Evolutionary conservation across 2,329 filamentous ascomycete species (phyloP).

Genomic region (Alternaria solani): DNA sequence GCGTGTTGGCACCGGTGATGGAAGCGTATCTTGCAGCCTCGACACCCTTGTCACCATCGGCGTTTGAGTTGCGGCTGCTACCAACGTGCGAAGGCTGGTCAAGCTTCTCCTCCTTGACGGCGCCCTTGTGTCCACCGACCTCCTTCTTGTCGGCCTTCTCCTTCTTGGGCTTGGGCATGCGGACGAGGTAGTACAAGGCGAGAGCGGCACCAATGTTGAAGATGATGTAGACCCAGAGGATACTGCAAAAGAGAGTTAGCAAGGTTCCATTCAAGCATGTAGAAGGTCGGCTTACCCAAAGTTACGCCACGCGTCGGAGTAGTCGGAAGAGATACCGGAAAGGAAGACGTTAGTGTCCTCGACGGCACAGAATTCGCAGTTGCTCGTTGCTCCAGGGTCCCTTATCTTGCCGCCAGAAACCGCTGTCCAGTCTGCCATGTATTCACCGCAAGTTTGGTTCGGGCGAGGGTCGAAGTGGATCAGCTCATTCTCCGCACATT

Average conservation of each 20-base stretch:
- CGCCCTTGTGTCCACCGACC: conserved; percentile 8
- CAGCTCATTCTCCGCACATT: conserved; percentile 74
- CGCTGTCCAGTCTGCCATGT: conserved; percentile 48
- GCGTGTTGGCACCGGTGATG: conserved; percentile 22
- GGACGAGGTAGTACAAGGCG: conserved; percentile 62
- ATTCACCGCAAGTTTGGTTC: conserved; percentile 53
- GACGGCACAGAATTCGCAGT: conserved; percentile 56
- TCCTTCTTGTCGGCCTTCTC: conserved; percentile 36
- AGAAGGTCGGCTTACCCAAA: conserved; percentile 52
- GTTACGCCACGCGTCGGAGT: conserved; percentile 60
- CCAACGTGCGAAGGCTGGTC: conserved; percentile 17
- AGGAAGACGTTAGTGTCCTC: conserved; percentile 56
- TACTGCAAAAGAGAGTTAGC: conserved; percentile 15
- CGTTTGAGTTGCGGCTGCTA: conserved; percentile 15
- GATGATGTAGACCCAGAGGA: conserved; percentile 61
- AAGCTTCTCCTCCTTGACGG: conserved; percentile 11
- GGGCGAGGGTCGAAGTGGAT: conserved; percentile 69
- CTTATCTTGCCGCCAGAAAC: conserved; percentile 49
- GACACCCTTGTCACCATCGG: conserved; percentile 16
- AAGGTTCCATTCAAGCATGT: not conserved
- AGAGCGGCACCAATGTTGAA: conserved; percentile 62
- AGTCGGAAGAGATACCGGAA: conserved; percentile 52
- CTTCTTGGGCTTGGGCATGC: conserved; percentile 62
- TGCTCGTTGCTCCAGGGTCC: conserved; percentile 40
- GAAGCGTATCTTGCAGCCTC: conserved; percentile 19